A percentile compares a stretch with the other conserved stretches of the same genome.
These are phyloP conservation scores for Trametes meyenii DNA, from an alignment of 768 basidiomycete genomes.

Conservation along the genomic window DNA sequence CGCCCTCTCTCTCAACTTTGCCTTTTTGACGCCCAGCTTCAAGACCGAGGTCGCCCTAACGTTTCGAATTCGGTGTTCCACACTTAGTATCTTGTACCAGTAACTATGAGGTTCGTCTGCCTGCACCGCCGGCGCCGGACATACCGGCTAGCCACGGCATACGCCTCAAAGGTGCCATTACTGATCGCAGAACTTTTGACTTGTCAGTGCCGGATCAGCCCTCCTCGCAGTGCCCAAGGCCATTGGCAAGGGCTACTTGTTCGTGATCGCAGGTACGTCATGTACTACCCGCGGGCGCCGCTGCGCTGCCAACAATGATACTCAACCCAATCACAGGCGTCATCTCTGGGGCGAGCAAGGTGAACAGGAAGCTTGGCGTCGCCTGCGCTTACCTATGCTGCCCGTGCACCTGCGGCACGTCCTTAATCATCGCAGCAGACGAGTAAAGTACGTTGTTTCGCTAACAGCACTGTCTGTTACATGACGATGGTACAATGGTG, in stretches of 20 bases:
- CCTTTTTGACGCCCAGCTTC: too few species aligned
- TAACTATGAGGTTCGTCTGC: too few species aligned
- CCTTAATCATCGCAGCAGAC: slow-evolving; percentile 9
- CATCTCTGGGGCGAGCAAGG: slow-evolving; percentile 13
- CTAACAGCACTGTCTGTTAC: background rate
- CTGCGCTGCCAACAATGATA: background rate
- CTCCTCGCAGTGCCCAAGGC: slow-evolving; percentile 3
- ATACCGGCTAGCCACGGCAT: background rate
- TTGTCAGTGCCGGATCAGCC: slow-evolving; percentile 1
- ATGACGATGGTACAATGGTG: too few species aligned
- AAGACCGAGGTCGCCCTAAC: too few species aligned
- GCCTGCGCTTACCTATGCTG: slow-evolving; percentile 10
- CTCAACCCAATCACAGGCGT: background rate
- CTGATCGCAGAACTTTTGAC: background rate
- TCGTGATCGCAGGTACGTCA: slow-evolving; percentile 7
- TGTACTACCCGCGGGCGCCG: background rate
- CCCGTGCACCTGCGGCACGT: slow-evolving; percentile 13
- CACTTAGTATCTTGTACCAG: too few species aligned
- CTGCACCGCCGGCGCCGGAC: too few species aligned
- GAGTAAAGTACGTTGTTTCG: slow-evolving; percentile 6
- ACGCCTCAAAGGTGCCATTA: too few species aligned
- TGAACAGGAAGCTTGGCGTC: slow-evolving; percentile 8
- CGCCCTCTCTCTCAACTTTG: too few species aligned
- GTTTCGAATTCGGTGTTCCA: too few species aligned
- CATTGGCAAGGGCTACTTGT: slow-evolving; percentile 7